These are phyloP conservation scores for Chrysoporthe cubensis DNA, from an alignment of 2,329 filamentous ascomycete species.

Conservation along the genomic window DNA sequence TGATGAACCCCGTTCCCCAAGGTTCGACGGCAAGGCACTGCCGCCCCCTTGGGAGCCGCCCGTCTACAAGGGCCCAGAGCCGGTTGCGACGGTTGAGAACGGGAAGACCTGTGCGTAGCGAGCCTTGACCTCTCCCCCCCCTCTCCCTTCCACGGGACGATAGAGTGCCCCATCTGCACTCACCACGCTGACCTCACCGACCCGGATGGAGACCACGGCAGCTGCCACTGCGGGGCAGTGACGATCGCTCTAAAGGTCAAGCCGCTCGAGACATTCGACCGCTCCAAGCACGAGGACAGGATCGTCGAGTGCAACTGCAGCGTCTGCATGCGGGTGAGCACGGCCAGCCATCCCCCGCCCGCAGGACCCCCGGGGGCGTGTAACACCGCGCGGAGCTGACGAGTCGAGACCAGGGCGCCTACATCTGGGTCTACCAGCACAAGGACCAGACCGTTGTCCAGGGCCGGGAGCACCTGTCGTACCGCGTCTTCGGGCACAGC, in stretches of 20 bases:
- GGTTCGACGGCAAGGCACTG: conserved; percentile 43
- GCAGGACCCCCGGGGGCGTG: background rate
- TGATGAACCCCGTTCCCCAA: conserved; percentile 27
- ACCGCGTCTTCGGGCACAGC: conserved; percentile 42
- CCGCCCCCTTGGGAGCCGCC: conserved; percentile 41
- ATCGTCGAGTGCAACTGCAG: conserved; percentile 56
- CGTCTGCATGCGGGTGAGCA: conserved; percentile 47
- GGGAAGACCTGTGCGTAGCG: conserved; percentile 39
- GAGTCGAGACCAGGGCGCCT: conserved; percentile 42
- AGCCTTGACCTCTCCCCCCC: background rate
- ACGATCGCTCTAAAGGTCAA: conserved; percentile 45
- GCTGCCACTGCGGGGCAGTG: conserved; percentile 58
- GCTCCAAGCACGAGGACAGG: conserved; percentile 33
- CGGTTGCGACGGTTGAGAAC: conserved; percentile 42
- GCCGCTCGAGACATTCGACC: conserved; percentile 44
- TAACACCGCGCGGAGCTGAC: conserved; percentile 1
- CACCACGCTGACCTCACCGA: background rate
- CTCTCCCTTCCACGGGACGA: no score
- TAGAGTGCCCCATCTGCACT: no score
- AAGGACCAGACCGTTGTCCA: conserved; percentile 45
- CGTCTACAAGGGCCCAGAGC: conserved; percentile 46
- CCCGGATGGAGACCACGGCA: conserved; percentile 44
- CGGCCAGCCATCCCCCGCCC: no score
- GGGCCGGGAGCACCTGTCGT: conserved; percentile 44
- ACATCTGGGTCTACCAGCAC: conserved; percentile 50